Base-by-base conservation (phyloP, 2,329 filamentous ascomycete genomes). In the Dactylonectria estremocensis region DNA sequence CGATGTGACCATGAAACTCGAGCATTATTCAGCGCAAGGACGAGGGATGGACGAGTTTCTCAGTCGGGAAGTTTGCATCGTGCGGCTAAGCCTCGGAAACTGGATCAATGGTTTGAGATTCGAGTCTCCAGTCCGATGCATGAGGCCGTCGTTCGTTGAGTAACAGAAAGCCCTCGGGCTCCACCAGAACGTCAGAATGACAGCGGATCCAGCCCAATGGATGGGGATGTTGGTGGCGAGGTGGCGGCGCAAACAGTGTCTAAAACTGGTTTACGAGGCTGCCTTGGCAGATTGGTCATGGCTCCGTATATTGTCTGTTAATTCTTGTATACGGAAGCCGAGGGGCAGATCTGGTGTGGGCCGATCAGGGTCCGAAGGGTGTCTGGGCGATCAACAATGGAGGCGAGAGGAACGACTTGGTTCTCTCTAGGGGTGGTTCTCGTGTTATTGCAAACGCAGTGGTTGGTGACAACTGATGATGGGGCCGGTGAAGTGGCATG, bases 111-210 rank as follows among this genome's bases (percentile, higher is more conserved):
- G 40, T 43, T 43, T 43, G 40, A 43, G 28, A 45, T 22, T 22
- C 20, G 18, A 52, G 40, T 45, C 14, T 28, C 45, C 22, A 49
- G n/a, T 9, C 35, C 18, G 50, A 52, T 53, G 37, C 45, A 33
- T 46, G 31, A 43, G 46, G 22, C 54, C 48, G 28, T 14, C 35
- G 55, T 24, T 35, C 49, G 56, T 55, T 65, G 24, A 37, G 33
- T 53, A 14, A 37, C 49, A 33, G 55, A 65, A 53, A 59, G n/a
- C 20, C 48, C 40, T 65, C 55, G 7, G 20, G 45, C 22, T 56
- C 63, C 56, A 61, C 63, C 48, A 45, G 28, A 53, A 53, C 56
- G 56, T 66, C 63, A 50, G 56, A 55, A 50, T 66, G 53, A 61
- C 37, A 57, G 35, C 33, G 54, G 46, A 24, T 43, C 46, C 18